phyloP scores from a whole-genome alignment of 83 land plant species.

The Picea abies region DNA sequence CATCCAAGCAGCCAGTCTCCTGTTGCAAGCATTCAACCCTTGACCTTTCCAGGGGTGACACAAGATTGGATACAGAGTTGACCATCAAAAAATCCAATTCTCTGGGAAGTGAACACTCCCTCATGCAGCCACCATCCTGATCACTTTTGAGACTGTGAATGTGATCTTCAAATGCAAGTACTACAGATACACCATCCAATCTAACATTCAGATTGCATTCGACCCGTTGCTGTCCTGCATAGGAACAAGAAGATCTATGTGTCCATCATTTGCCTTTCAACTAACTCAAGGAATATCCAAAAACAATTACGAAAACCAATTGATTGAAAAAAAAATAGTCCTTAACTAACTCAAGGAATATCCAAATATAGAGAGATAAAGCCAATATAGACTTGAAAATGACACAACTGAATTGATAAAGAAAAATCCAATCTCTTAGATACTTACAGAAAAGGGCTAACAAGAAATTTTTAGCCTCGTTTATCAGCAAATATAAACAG shows the following conservation, averaged over 20 bases:
- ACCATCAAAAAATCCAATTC: neutral
- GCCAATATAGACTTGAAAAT: neutral
- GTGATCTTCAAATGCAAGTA: slow-evolving; percentile 43
- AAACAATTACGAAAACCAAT: too few relatives aligned
- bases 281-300: too few relatives aligned
- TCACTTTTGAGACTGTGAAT: neutral
- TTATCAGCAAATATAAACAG: too few relatives aligned
- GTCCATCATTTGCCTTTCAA: too few relatives aligned
- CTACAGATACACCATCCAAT: slow-evolving; percentile 35
- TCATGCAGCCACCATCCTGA: neutral
- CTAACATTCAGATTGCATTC: slow-evolving; percentile 40
- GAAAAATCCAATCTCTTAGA: too few relatives aligned
- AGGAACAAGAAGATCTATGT: neutral
- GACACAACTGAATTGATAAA: too few relatives aligned
- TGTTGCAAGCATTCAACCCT: neutral
- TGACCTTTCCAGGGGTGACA: neutral
- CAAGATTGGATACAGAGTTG: neutral
- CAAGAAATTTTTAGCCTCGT: too few relatives aligned
- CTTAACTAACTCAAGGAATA: too few relatives aligned
- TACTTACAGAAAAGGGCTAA: too few relatives aligned
- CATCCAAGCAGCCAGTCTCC: neutral
- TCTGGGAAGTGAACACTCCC: neutral
- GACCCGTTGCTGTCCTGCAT: slow-evolving; percentile 46
- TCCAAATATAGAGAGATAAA: neutral
- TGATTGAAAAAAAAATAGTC: too few relatives aligned